Conservation (phyloP, 2,329 filamentous ascomycete genomes). For the Elsinoe fawcettii region DNA sequence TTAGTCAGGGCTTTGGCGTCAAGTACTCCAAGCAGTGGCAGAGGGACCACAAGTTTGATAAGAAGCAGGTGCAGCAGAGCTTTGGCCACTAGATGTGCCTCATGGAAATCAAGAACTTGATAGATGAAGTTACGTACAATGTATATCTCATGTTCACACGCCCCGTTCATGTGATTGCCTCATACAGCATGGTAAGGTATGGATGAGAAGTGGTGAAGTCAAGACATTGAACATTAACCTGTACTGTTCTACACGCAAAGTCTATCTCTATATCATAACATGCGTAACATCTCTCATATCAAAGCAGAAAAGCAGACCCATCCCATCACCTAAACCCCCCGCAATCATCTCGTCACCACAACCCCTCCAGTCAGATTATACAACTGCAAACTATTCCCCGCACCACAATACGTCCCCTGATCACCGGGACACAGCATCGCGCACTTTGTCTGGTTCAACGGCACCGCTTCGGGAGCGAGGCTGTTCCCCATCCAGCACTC, state of each 20-base stretch:
- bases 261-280: background rate
- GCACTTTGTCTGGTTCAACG: slow-evolving; percentile 19
- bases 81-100: background rate
- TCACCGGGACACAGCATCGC: slow-evolving; percentile 24
- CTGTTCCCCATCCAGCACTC: slow-evolving; percentile 19
- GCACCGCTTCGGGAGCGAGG: background rate
- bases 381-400: slow-evolving; percentile 20
- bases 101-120: background rate
- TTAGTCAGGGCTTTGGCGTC: too few relatives aligned
- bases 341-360: background rate
- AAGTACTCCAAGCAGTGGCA: too few relatives aligned
- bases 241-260: background rate
- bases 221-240: slow-evolving; percentile 3
- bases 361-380: slow-evolving; percentile 12
- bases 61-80: too few relatives aligned
- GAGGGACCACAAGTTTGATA: too few relatives aligned
- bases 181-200: too few relatives aligned
- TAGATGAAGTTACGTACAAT: too few relatives aligned
- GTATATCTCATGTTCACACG: too few relatives aligned
- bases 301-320: background rate
- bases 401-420: slow-evolving; percentile 25
- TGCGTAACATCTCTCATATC: background rate
- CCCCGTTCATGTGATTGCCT: too few relatives aligned
- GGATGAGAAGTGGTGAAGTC: too few relatives aligned
- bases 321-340: background rate